These are phyloP conservation scores for Pseudogymnoascus sp. DNA, from an alignment of 2,329 filamentous ascomycete species.

Conservation along the genomic window DNA sequence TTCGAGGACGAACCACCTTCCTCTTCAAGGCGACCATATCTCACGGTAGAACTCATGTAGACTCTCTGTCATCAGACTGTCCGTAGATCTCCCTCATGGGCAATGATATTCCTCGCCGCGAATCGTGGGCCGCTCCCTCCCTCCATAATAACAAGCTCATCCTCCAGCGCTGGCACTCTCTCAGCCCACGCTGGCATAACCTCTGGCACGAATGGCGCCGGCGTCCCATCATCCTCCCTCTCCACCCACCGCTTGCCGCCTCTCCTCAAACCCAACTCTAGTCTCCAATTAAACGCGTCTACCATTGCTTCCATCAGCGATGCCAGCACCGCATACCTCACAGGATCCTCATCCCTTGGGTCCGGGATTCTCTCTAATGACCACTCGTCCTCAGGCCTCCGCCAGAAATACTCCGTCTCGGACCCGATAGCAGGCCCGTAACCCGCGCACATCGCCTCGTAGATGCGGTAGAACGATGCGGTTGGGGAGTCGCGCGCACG, in stretches of 20 bases:
- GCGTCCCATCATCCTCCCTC: constrained; percentile 15
- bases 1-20: neutral
- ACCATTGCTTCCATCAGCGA: constrained; percentile 23
- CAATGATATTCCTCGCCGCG: neutral
- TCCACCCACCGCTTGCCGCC: constrained; percentile 16
- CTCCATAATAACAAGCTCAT: neutral
- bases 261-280: constrained; percentile 21
- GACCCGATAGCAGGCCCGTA: constrained; percentile 16
- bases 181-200: constrained; percentile 1
- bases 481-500: constrained; percentile 22
- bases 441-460: constrained; percentile 20
- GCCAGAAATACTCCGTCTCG: constrained; percentile 25
- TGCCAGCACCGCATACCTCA: constrained; percentile 26
- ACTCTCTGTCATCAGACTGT: neutral
- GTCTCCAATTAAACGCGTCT: constrained; percentile 24
- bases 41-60: neutral
- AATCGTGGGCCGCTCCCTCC: neutral
- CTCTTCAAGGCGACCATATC: neutral
- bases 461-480: constrained; percentile 24
- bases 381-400: constrained; percentile 20
- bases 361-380: constrained; percentile 21
- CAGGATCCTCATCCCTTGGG: constrained; percentile 23
- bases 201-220: constrained; percentile 14
- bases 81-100: neutral
- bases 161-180: neutral